Percentiles rank a stretch among this genome's conserved stretches.
Conservation (phyloP, 495 filamentous ascomycete species). For the Podospora bellae-mahoneyi region DNA sequence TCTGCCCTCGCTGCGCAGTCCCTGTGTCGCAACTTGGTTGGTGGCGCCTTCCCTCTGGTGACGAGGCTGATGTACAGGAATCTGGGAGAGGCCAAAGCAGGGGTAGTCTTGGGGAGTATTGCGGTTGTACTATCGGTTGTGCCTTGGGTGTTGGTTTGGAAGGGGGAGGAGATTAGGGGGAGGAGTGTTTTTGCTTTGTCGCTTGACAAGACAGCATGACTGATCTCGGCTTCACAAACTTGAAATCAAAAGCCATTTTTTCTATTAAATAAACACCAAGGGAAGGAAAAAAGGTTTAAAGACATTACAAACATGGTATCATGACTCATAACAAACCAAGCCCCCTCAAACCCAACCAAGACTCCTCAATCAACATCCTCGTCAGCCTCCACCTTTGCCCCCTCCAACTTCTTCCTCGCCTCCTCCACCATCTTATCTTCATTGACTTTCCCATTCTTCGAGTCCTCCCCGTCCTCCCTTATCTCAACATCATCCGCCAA, state of each 20-base stretch:
- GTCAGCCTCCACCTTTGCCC: conserved; percentile 12
- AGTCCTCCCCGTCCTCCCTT: conserved; percentile 15
- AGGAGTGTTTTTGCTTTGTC: conserved; percentile 68
- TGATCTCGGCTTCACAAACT: too few relatives aligned
- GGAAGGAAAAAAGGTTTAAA: too few relatives aligned
- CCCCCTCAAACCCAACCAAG: not conserved
- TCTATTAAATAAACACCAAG: too few relatives aligned
- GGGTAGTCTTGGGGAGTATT: conserved; percentile 72
- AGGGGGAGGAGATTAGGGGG: conserved; percentile 71
- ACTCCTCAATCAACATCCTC: conserved; percentile 34
- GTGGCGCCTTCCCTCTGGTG: conserved; percentile 77
- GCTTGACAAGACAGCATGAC: not conserved
- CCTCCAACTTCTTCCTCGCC: conserved; percentile 13
- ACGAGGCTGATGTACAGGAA: conserved; percentile 67
- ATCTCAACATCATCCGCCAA: conserved; percentile 9
- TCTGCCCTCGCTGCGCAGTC: conserved; percentile 86
- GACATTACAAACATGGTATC: conserved; percentile 1
- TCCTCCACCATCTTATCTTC: conserved; percentile 28
- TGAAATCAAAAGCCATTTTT: too few relatives aligned
- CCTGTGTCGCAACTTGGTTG: conserved; percentile 79
- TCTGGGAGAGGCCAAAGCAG: conserved; percentile 69
- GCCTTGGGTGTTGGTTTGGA: conserved; percentile 82
- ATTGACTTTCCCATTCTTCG: conserved; percentile 26
- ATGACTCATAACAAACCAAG: conserved; percentile 4
- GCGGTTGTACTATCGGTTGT: conserved; percentile 68